These are phyloP conservation scores for Globisporangium cylindrosporum DNA, from an alignment of 352 stramenopile species.

Conservation along the genomic window DNA sequence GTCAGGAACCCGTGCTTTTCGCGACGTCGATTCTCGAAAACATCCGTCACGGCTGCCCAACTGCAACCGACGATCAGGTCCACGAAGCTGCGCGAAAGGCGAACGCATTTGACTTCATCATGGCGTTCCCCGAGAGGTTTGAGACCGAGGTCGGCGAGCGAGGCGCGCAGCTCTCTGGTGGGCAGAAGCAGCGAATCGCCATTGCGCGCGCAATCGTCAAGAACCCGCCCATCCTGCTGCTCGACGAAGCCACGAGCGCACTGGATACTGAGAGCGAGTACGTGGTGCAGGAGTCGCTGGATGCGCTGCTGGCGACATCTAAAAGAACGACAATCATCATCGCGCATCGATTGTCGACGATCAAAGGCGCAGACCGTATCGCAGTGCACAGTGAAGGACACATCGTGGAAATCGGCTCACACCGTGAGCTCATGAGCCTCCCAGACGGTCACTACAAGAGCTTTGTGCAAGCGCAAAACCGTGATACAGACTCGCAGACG, in stretches of 20 bases:
- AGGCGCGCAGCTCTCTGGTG: conserved; percentile 69
- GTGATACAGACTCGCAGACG: conserved; percentile 10
- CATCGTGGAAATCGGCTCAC: conserved; percentile 92
- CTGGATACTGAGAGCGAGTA: conserved; percentile 74
- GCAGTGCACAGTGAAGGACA: conserved; percentile 90
- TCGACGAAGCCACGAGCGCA: conserved; percentile 13
- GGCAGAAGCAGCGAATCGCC: conserved; percentile 21
- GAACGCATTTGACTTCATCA: conserved; percentile 93
- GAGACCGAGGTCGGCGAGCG: conserved; percentile 88
- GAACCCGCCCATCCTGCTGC: conserved; percentile 83
- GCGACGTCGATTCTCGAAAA: conserved; percentile 63
- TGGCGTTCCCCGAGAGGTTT: conserved; percentile 84
- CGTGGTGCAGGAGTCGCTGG: conserved; percentile 68
- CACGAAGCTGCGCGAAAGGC: conserved; percentile 41
- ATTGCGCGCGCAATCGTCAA: conserved; percentile 60
- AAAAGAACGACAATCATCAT: conserved; percentile 40
- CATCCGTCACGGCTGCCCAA: conserved; percentile 66
- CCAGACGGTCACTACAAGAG: conserved; percentile 41
- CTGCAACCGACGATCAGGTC: conserved; percentile 51
- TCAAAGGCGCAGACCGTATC: conserved; percentile 94
- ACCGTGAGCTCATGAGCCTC: conserved; percentile 85
- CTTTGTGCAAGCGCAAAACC: conserved; percentile 27
- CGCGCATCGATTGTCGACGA: conserved; percentile 93
- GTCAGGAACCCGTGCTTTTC: conserved; percentile 63
- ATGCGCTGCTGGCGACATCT: conserved; percentile 33